Percentiles rank a stretch among this genome's conserved stretches.
phyloP scores from a whole-genome alignment of 441 rosid genomes.

The Populus hybrid region DNA sequence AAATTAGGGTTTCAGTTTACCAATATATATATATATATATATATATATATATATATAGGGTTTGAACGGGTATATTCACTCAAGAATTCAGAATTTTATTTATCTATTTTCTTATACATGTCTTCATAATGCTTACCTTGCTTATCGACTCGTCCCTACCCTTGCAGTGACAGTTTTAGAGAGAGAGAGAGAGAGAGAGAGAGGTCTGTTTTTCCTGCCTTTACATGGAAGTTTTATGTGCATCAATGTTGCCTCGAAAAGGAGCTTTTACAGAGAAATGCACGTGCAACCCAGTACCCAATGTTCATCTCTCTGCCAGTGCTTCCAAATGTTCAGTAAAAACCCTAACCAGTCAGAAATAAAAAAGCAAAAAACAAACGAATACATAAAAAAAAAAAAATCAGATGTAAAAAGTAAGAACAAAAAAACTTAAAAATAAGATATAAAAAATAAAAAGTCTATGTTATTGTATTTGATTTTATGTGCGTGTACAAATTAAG shows the following conservation, averaged over 20 bases:
- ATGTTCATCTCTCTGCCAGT: slow-evolving; percentile 25
- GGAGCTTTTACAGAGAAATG: slow-evolving; percentile 38
- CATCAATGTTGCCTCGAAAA: slow-evolving; percentile 41
- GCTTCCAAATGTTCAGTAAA: slow-evolving; percentile 23
- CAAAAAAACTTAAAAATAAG: too few relatives aligned
- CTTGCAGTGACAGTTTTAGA: slow-evolving; percentile 7
- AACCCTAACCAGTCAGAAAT: slow-evolving; percentile 25
- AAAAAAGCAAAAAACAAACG: slow-evolving; percentile 2
- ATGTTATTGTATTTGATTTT: not conserved
- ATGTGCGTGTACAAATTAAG: not conserved
- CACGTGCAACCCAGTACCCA: slow-evolving; percentile 49
- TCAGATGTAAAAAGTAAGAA: too few relatives aligned
- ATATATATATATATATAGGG: not conserved
- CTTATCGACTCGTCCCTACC: slow-evolving; percentile 13
- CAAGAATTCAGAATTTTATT: not conserved
- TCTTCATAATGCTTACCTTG: slow-evolving; percentile 7
- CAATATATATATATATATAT: not conserved
- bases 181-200: slow-evolving; percentile 10
- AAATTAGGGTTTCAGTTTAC: slow-evolving; percentile 15
- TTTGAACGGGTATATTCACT: not conserved
- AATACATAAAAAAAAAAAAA: not conserved
- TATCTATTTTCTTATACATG: not conserved
- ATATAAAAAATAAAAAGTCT: not conserved
- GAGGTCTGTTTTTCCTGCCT: slow-evolving; percentile 5
- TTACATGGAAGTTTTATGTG: slow-evolving; percentile 19